Conservation (phyloP, 495 filamentous ascomycete species). For the Penicillium ucsense region DNA sequence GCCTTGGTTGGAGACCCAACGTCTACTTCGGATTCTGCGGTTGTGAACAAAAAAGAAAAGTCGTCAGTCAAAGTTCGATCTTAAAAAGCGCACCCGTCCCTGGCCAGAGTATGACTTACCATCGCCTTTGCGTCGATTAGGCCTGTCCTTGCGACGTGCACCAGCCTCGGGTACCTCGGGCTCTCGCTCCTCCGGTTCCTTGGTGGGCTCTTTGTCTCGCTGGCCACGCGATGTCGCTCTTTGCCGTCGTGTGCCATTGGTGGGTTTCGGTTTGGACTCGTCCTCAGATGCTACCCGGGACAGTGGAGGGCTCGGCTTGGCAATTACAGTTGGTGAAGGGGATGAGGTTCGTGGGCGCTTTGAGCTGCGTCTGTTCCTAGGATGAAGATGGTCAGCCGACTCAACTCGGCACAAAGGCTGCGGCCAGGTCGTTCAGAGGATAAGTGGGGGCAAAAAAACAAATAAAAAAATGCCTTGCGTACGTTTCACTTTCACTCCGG, state of each 20-base stretch:
- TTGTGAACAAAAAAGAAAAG: not conserved
- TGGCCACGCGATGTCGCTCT: conserved; percentile 57
- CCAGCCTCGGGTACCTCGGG: conserved; percentile 57
- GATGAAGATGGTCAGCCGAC: conserved; percentile 13
- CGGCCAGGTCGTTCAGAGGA: not conserved
- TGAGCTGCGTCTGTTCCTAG: conserved; percentile 45
- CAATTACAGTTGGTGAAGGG: conserved; percentile 50
- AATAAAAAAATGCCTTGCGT: conserved; percentile 17
- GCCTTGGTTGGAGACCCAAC: conserved; percentile 29
- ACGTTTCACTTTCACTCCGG: conserved; percentile 92
- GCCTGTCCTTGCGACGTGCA: conserved; percentile 63
- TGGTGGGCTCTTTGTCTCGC: conserved; percentile 56
- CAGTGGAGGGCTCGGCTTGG: conserved; percentile 36
- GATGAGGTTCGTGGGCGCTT: conserved; percentile 70
- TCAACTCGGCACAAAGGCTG: not conserved
- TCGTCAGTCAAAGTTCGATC: no score
- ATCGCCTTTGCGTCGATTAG: conserved; percentile 63
- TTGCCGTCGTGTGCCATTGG: conserved; percentile 53
- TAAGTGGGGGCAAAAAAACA: conserved; percentile 2
- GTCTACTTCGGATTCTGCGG: conserved; percentile 29
- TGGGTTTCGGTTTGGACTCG: conserved; percentile 39
- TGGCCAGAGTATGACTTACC: conserved; percentile 40
- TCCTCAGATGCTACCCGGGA: conserved; percentile 62
- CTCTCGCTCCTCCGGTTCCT: conserved; percentile 57
- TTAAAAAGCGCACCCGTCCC: not conserved